Conservation (phyloP, 164 flowering plant genomes). For the Aristolochia fimbriata region DNA sequence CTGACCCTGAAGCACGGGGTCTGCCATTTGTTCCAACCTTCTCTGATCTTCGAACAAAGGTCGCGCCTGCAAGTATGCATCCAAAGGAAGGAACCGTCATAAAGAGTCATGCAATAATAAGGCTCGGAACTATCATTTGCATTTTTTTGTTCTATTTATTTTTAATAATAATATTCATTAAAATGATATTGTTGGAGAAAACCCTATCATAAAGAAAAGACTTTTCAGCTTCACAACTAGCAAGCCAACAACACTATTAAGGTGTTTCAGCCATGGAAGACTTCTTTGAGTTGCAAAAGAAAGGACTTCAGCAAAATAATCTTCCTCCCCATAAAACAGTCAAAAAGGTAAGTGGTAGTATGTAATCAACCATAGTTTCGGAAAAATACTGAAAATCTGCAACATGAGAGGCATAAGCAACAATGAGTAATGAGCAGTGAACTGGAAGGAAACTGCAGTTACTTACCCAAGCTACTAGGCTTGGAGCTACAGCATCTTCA, state of each 20-base stretch:
- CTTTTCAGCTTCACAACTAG: too few species aligned
- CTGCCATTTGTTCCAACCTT: neutral
- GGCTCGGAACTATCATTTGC: neutral
- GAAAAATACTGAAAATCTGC: neutral
- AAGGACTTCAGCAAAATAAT: neutral
- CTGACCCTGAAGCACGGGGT: slow-evolving; percentile 1
- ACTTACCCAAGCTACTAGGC: neutral
- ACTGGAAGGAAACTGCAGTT: neutral
- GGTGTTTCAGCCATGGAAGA: too few species aligned
- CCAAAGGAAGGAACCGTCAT: neutral
- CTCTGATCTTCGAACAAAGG: neutral
- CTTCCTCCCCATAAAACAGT: neutral
- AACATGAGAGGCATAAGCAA: too few species aligned
- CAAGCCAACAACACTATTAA: too few species aligned
- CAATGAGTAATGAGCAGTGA: too few species aligned
- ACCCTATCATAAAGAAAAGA: too few species aligned
- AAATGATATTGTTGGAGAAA: neutral
- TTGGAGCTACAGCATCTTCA: neutral
- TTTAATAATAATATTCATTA: neutral
- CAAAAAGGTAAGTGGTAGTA: neutral
- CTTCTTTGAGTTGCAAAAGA: neutral
- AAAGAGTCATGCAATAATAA: neutral
- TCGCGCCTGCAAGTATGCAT: neutral
- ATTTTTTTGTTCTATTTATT: neutral
- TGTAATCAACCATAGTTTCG: neutral